Base-by-base conservation (phyloP, 148 eudicot species). In the Camellia sinensis region DNA sequence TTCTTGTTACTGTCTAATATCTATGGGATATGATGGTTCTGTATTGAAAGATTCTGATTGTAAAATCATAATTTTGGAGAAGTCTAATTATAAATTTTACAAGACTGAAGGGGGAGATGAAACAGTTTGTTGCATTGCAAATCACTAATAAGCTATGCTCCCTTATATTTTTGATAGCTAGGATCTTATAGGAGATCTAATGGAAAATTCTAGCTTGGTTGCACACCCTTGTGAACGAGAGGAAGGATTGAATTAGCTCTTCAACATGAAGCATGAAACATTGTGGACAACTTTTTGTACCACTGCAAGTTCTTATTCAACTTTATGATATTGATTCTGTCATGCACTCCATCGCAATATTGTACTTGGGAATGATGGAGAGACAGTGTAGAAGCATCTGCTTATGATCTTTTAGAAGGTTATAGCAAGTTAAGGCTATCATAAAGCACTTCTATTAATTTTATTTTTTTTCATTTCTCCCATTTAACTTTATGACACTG, bases 91-190 rank as follows among this genome's bases (percentile, higher is more conserved):
- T 21, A 14, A 59, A 9, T 74, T 12, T 74, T 11, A 2, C 44
- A 53, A 52, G 65, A 74, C 29, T 57, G 50, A 74, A 57, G 77
- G 77, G 44, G 41, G 41, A 52, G 62, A 56, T 56, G 65, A 57
- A 57, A 9, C 63, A 53, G 62, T 53, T 73, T 57, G 65, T 46
- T 74, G 45, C 65, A 57, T 57, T 57, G 65, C 50, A 74, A 74
- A 73, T 53, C 21, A 41, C 21, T 0, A 22, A 6, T 69, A 1
- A 41, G 6, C 48, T 69, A 69, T 44, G 44, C 44, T 43, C 53
- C 21, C 52, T 43, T 45, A 50, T 69, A 50, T 69, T 62, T 19
- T 3, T 18, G 54, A 19, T 22, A 43, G 73, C 3, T 61, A n/a
- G 21, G 62, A 41, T 12, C 78, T 8, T 29, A 60, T 48, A 19